phyloP scores from a whole-genome alignment of 169 alveolate species.

The Cryptosporidium sp. region DNA sequence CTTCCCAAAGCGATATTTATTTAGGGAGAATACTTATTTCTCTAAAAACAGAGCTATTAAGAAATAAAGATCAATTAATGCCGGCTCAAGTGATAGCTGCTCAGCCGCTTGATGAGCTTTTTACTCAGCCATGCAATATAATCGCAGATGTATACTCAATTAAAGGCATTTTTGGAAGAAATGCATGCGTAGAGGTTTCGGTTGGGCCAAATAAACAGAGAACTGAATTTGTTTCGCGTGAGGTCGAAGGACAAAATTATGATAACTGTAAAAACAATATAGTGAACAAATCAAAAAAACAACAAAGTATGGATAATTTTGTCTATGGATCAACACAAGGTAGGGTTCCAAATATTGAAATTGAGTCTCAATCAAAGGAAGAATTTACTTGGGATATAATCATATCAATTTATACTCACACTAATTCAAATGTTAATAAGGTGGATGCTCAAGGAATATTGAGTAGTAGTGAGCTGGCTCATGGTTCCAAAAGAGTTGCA shows the following conservation, averaged over 20 bases:
- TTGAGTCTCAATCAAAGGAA: constrained; percentile 62
- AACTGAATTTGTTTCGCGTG: constrained; percentile 83
- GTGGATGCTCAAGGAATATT: constrained; percentile 11
- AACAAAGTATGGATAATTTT: constrained; percentile 20
- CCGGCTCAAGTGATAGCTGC: constrained; percentile 89
- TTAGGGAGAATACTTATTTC: constrained; percentile 89
- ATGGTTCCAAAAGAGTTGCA: constrained; percentile 81
- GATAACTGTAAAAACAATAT: constrained; percentile 2
- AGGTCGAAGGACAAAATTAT: constrained; percentile 49
- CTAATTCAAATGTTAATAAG: constrained; percentile 2
- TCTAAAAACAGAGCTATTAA: constrained; percentile 87
- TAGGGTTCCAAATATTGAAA: constrained; percentile 67
- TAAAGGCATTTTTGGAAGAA: constrained; percentile 82
- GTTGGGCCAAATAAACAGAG: constrained; percentile 87
- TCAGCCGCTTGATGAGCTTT: constrained; percentile 87
- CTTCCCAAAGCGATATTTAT: constrained; percentile 81
- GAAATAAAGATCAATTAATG: constrained; percentile 85
- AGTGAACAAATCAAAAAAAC: constrained; percentile 38
- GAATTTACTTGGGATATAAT: constrained; percentile 69
- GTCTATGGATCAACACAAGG: constrained; percentile 44
- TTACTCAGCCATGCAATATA: constrained; percentile 84
- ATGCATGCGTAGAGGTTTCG: constrained; percentile 83
- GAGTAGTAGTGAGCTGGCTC: constrained; percentile 28
- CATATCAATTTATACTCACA: constrained; percentile 62
- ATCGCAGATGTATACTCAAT: constrained; percentile 88